Evolutionary conservation across 1,139 yeast species (phyloP).

Genomic region (Ashbya aceris): DNA sequence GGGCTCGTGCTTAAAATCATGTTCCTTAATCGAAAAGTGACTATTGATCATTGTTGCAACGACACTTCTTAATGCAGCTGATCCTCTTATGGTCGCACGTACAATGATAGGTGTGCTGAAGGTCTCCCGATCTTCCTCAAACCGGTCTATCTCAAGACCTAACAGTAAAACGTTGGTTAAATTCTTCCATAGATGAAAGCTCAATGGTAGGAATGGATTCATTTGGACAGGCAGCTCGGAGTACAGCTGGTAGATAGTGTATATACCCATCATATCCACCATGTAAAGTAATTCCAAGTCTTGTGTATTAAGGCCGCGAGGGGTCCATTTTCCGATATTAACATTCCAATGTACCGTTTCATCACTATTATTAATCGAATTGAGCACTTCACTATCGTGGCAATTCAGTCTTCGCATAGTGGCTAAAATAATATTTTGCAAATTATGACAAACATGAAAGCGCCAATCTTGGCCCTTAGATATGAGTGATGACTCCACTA

Average conservation of each 20-base stretch:
- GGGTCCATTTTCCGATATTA: constrained; percentile 45
- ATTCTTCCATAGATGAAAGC: constrained; percentile 54
- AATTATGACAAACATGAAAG: constrained; percentile 36
- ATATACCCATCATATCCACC: constrained; percentile 41
- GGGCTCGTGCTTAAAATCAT: constrained; percentile 49
- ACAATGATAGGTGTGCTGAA: constrained; percentile 43
- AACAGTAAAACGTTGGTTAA: constrained; percentile 47
- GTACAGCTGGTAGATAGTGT: constrained; percentile 45
- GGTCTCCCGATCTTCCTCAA: constrained; percentile 37
- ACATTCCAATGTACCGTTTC: constrained; percentile 33
- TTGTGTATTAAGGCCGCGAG: constrained; percentile 33
- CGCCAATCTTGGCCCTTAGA: constrained; percentile 14
- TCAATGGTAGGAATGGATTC: constrained; percentile 53
- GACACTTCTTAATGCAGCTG: constrained; percentile 52
- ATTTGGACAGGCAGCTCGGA: constrained; percentile 27
- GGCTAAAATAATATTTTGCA: constrained; percentile 38
- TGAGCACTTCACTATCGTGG: constrained; percentile 39
- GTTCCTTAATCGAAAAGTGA: constrained; percentile 32
- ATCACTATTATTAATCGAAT: constrained; percentile 39
- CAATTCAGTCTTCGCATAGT: constrained; percentile 38
- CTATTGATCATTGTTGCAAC: constrained; percentile 51
- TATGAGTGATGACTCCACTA: constrained; percentile 7
- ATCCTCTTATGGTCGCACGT: constrained; percentile 49
- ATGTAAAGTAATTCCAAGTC: constrained; percentile 44
- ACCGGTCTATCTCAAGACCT: constrained; percentile 57